Percentiles rank a stretch among this genome's conserved stretches.
phyloP scores from a whole-genome alignment of 208 protist genomes.

The Acanthamoeba castellanii region DNA sequence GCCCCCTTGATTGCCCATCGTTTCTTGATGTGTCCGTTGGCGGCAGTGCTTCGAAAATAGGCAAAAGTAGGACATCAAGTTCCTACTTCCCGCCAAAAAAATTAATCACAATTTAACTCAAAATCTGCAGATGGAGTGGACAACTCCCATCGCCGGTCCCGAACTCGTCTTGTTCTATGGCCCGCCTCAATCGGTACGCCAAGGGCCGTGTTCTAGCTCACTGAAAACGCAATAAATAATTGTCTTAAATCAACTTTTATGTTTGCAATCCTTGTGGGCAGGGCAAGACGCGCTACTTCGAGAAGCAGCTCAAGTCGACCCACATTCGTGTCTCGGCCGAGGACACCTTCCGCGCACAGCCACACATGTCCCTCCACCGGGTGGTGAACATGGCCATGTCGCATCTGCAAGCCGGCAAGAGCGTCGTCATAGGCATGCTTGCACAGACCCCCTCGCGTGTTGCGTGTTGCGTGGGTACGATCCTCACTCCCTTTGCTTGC shows the following conservation, averaged over 20 bases:
- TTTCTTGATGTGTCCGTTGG: background rate
- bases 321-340: constrained; percentile 33
- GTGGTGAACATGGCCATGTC: constrained; percentile 14
- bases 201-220: no score
- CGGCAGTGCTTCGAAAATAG: no score
- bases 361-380: constrained; percentile 46
- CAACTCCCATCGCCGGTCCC: background rate
- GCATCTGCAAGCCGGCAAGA: constrained; percentile 13
- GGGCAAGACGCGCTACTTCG: constrained; percentile 24
- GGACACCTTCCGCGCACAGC: background rate
- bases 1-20: constrained; percentile 10
- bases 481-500: background rate
- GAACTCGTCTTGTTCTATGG: background rate
- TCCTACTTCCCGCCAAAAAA: background rate
- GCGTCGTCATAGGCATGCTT: constrained; percentile 8
- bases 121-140: background rate
- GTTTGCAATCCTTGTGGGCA: background rate
- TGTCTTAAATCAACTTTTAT: background rate
- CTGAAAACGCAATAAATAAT: no score
- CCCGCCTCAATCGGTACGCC: background rate
- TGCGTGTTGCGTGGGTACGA: background rate
- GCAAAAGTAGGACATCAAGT: no score
- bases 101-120: no score
- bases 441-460: background rate
- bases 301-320: background rate